Conservation (phyloP, 768 basidiomycete species). For the Pleurotus tuoliensis region DNA sequence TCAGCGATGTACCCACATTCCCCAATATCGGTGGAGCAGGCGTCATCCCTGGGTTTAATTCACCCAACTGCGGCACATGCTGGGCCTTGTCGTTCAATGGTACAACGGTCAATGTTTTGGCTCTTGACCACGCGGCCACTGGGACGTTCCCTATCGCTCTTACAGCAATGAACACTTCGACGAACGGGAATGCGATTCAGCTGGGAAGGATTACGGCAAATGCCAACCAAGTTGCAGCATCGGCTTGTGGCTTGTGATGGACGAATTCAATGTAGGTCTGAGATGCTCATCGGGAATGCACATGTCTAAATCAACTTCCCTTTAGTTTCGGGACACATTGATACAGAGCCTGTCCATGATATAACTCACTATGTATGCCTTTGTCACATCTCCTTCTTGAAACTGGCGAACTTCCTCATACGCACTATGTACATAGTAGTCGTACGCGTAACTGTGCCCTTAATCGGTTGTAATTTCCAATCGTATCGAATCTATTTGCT, state of each 20-base stretch:
- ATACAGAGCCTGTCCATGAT: not conserved
- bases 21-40: constrained; percentile 55
- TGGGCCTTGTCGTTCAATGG: constrained; percentile 50
- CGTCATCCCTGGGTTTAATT: constrained; percentile 48
- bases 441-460: too few relatives aligned
- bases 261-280: not conserved
- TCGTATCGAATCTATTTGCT: too few relatives aligned
- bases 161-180: constrained; percentile 51
- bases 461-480: too few relatives aligned
- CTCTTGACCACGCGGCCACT: constrained; percentile 43
- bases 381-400: too few relatives aligned
- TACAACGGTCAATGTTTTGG: constrained; percentile 42
- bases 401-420: too few relatives aligned
- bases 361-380: too few relatives aligned
- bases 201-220: constrained; percentile 46
- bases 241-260: constrained; percentile 44
- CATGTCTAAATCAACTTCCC: not conserved
- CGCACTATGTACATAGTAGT: too few relatives aligned
- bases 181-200: constrained; percentile 38
- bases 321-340: not conserved
- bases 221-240: constrained; percentile 37
- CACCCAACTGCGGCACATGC: constrained; percentile 53
- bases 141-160: constrained; percentile 45
- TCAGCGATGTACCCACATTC: constrained; percentile 51
- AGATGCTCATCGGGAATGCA: not conserved